Evolutionary conservation across 768 basidiomycete genomes (phyloP), one percentile per base, ranked within the genome.

Genomic region (Mycena floridula): DNA sequence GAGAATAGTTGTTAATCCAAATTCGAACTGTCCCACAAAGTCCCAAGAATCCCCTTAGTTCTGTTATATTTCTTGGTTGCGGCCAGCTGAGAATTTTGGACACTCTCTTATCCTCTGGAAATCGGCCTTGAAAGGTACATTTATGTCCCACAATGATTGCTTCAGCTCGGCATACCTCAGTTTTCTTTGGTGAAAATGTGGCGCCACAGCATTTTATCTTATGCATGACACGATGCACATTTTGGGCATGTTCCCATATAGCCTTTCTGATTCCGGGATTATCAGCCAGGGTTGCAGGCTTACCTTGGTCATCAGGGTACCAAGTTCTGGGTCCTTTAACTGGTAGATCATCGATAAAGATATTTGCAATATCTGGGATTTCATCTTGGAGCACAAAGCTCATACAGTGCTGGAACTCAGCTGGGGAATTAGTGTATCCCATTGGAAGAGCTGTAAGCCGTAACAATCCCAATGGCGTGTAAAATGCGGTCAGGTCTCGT

Each of bases 351-450:
- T 67, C 62, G 11, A 64, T 59, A 35, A 63, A 65, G 3, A 53
- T 50, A 18, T 58, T 59, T 4, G 51, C 47, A 16, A 43, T 18
- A 26, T 54, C n/a, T n/a, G n/a, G 24, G 18, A 54, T 65, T 48
- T 69, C 60, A 20, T 60, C 45, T 16, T 66, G 52, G 0, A 70
- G 24, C 1, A 71, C 48, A 21, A 64, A 65, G 0, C 51, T 52
- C 49, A 65, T 59, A 32, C n/a, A n/a, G n/a, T n/a, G n/a, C n/a
- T n/a, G n/a, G n/a, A n/a, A n/a, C n/a, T n/a, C n/a, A n/a, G n/a
- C 59, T 2, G 54, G 58, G 1, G 55, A 64, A 20, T 73, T 72
- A 0, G 70, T 71, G 35, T 55, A 68, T 2, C 72, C 74, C 48
- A 61, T 66, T 0, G 66, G 70, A 0, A 75, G 36, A 0, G 54